Evolutionary conservation across 257 asterid species (phyloP), one percentile per base, ranked within the genome.

Genomic region (Leonotis leonurus): DNA sequence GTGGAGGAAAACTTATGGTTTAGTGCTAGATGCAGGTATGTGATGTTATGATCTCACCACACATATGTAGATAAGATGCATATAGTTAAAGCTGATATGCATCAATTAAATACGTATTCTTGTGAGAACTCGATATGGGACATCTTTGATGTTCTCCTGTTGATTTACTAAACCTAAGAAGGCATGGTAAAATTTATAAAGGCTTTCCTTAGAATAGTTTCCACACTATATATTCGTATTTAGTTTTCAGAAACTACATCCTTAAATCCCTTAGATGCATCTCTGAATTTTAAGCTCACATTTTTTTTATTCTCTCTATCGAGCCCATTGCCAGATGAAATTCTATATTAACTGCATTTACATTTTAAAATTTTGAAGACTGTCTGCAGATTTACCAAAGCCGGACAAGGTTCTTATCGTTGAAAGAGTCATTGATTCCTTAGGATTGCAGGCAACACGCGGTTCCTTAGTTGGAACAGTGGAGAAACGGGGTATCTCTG

Each of bases 1-100:
- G 89, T 79, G 55, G 89, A 82, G 77, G 89, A 82, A 69, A 82
- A 82, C 67, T 74, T 82, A 8, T 79, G 85, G 89, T 82, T 82
- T 64, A 82, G 83, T 70, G 89, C 89, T 21, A 56, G 81, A 22
- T 82, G 89, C 83, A 82, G 89, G 89, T 82, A 78, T 60, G 63
- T 26, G 16, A 52, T 74, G 17, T 66, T 67, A n/a, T n/a, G n/a
- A n/a, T n/a, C n/a, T n/a, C 36, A 8, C 20, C 25, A 6, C 3
- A 18, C 16, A 39, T 11, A 37, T 24, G 41, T 43, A 55, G 4
- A 37, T 39, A 44, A 3, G 3, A 40, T 57, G 30, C 36, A 11
- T 20, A 56, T 24, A 21, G 13, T 18, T 32, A n/a, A 55, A n/a
- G n/a, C n/a, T 27, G 26, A 41, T 12, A 20, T 17, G 44, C 16